phyloP scores from a whole-genome alignment of 139 green algal species.

The Dunaliella primolecta region DNA sequence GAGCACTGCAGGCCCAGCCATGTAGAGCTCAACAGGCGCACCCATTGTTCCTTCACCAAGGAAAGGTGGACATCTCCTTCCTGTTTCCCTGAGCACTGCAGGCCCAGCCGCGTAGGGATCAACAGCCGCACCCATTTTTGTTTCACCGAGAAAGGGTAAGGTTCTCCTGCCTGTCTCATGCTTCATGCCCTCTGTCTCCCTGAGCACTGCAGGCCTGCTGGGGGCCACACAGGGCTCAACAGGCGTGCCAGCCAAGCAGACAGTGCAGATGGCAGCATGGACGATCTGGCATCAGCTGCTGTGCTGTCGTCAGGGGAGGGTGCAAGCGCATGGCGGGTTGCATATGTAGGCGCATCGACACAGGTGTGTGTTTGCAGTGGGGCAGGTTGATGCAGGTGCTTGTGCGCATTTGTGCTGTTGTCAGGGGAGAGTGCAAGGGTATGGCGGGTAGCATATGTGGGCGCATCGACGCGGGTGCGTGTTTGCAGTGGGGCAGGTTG shows the following conservation, averaged over 20 bases:
- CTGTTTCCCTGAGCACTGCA: too few species aligned
- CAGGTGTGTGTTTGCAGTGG: not conserved
- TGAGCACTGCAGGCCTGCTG: too few species aligned
- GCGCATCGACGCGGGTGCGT: not conserved
- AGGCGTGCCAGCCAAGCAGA: not conserved
- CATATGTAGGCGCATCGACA: not conserved
- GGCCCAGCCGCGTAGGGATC: too few species aligned
- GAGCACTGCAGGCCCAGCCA: too few species aligned
- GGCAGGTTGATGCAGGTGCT: not conserved
- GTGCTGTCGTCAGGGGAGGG: not conserved
- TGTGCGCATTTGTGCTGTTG: not conserved
- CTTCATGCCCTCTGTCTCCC: too few species aligned
- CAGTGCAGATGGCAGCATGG: not conserved
- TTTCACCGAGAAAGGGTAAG: too few species aligned
- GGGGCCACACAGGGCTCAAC: too few species aligned
- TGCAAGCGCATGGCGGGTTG: not conserved
- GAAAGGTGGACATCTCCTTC: too few species aligned
- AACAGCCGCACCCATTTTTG: too few species aligned
- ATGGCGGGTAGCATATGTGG: not conserved
- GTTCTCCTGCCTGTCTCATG: too few species aligned
- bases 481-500: not conserved
- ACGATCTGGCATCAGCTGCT: not conserved
- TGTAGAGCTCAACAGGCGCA: too few species aligned
- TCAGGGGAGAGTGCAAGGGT: not conserved
- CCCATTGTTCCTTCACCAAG: too few species aligned